Base-by-base conservation (phyloP, 2,329 filamentous ascomycete genomes). In the Paraphoma chrysanthemicola region DNA sequence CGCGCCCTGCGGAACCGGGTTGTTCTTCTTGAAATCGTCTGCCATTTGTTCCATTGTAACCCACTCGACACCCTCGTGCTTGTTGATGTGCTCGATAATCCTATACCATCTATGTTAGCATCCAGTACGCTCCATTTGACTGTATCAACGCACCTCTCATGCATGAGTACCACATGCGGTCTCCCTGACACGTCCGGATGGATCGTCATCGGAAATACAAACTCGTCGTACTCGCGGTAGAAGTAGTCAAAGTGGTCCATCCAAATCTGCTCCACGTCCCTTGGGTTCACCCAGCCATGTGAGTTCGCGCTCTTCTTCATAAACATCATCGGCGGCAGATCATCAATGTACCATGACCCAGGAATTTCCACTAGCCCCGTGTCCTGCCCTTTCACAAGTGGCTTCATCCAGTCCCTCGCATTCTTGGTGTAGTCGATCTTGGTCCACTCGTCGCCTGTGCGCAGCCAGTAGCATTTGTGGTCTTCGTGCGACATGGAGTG, bases 201-300 rank as follows among this genome's bases (percentile, higher is more conserved):
- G 36, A 92, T 88, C 0, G 90, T 92, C 74, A 92, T 89, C 0
- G 90, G 89, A 65, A 92, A 92, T 50, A 91, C 84, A 59, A 92
- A 92, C 64, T 90, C 88, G 64, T 92, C 89, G 60, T 91, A 89
- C 73, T 92, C 88, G 29, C 89, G 81, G 71, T 92, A 92, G 67
- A 90, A 91, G 75, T 91, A 92, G 64, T 88, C 83, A 56, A 90
- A 90, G 60, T 89, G 86, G 57, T 89, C 86, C 64, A 83, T 78
- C 87, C 86, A 89, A 33, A 89, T 82, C 33, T 87, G 85, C 66
- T 90, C 86, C 1, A 89, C 82, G 57, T 88, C 85, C n/a, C 83
- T 76, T 0, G 83, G 78, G 55, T 81, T 79, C 2, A 82, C 79
- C 77, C 78, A 89, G 7, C 88, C 88, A 66, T 90, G 87, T n/a